Evolutionary conservation across 768 basidiomycete genomes (phyloP), one percentile per base, ranked within the genome.

Genomic region (Leucocoprinus leucothites): DNA sequence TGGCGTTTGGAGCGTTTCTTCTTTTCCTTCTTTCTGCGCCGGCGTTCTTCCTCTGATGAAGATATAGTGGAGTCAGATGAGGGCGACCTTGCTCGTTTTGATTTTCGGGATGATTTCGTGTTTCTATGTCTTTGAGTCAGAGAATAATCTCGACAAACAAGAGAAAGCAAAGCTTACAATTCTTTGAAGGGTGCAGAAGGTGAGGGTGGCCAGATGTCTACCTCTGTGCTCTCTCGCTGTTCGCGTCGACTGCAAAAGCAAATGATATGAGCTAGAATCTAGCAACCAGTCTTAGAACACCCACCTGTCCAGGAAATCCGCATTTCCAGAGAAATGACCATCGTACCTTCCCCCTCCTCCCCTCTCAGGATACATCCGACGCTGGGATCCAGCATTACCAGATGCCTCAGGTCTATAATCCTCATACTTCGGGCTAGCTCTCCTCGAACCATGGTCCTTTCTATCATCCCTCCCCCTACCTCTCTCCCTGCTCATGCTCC

Each of bases 161-260:
- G 19, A 45, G 56, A 69, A 89, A 82, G 82, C 59, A 44, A 70
- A 68, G 35, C 89, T 81, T 35, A 79, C 71, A 52, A 84, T 9
- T 77, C 81, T 59, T 86, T 87, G 0, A 31, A 49, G 18, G 54
- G 54, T n/a, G 47, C 47, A 18, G 38, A 11, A 18, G 92, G 92
- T 2, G 92, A 94, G 3, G 83, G 69, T 1, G 92, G 92, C 92
- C 92, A 94, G n/a, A 91, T 76, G 60, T 79, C 78, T 1, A 84
- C 67, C 4, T 74, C 76, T 8, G 71, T 80, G 3, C 61, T 74
- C 60, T 83, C 83, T 46, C 92, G 77, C 65, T 92, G 85, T 45
- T 75, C 65, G 53, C 89, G 77, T 28, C 92, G 91, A 61, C 91
- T 94, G 14, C 38, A 38, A 57, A 31, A 5, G 4, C 4, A 9